These are phyloP conservation scores for Russula sp. DNA, from an alignment of 768 basidiomycete species.

Conservation along the genomic window DNA sequence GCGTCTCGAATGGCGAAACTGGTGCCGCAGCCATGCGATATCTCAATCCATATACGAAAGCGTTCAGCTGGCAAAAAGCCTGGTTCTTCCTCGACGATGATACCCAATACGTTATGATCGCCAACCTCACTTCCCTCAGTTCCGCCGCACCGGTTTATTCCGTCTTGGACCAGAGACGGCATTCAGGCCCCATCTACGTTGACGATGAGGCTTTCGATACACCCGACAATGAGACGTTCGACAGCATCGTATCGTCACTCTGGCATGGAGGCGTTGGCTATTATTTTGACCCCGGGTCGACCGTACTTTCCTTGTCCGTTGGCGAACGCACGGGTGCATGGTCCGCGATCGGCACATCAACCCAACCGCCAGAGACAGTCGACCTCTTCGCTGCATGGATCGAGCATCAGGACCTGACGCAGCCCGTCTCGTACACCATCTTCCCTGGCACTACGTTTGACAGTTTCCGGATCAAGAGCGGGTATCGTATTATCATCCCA, in stretches of 20 bases:
- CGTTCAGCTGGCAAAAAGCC: conserved; percentile 61
- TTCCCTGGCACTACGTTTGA: conserved; percentile 49
- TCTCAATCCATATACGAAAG: conserved; percentile 56
- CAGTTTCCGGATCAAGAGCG: conserved; percentile 43
- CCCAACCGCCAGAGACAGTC: conserved; percentile 49
- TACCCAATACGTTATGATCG: conserved; percentile 60
- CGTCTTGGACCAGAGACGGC: conserved; percentile 64
- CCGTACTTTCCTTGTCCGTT: conserved; percentile 42
- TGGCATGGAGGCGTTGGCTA: conserved; percentile 73
- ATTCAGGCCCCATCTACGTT: conserved; percentile 44
- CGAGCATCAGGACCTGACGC: conserved; percentile 38
- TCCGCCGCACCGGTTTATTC: conserved; percentile 51
- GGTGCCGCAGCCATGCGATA: conserved; percentile 65
- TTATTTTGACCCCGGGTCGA: conserved; percentile 39
- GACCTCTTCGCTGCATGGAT: conserved; percentile 67
- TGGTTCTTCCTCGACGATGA: conserved; percentile 72
- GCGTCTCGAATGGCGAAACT: conserved; percentile 53
- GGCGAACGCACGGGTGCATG: conserved; percentile 57
- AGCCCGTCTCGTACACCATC: conserved; percentile 48
- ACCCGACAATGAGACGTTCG: conserved; percentile 29
- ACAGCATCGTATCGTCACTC: conserved; percentile 41
- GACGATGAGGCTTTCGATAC: conserved; percentile 36
- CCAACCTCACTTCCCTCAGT: conserved; percentile 46
- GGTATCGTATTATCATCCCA: conserved; percentile 10
- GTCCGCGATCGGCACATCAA: conserved; percentile 53